These are phyloP conservation scores for Piromyces sp. DNA, from an alignment of 192 early-diverging fungal genomes.

Conservation along the genomic window DNA sequence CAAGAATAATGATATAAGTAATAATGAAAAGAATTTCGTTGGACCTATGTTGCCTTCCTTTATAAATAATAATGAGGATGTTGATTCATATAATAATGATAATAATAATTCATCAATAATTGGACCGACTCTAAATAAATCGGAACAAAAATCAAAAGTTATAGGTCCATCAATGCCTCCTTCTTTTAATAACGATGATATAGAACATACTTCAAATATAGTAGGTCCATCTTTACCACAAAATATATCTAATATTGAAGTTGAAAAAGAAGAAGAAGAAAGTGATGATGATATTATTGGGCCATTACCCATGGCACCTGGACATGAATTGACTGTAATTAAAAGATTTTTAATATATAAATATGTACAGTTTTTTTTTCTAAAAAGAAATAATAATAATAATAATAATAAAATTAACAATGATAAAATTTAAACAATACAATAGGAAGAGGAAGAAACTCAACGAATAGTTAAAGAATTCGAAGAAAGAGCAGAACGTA, in stretches of 20 bases:
- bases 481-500: background rate
- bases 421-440: too few species aligned
- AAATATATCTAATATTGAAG: background rate
- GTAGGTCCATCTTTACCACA: background rate
- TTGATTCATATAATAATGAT: background rate
- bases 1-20: background rate
- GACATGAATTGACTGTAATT: background rate
- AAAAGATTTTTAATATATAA: too few species aligned
- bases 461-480: background rate
- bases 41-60: background rate
- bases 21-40: background rate
- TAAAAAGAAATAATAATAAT: too few species aligned
- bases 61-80: too few species aligned
- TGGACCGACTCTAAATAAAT: too few species aligned
- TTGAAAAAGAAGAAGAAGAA: background rate
- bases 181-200: background rate
- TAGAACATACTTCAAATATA: background rate
- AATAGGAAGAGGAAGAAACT: background rate
- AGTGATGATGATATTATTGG: background rate
- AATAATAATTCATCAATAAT: background rate
- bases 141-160: too few species aligned
- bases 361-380: too few species aligned
- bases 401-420: too few species aligned
- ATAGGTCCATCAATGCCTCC: too few species aligned
- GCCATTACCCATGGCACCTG: background rate